Base-by-base conservation (phyloP, 208 protist genomes). In the Naegleria fowleri region DNA sequence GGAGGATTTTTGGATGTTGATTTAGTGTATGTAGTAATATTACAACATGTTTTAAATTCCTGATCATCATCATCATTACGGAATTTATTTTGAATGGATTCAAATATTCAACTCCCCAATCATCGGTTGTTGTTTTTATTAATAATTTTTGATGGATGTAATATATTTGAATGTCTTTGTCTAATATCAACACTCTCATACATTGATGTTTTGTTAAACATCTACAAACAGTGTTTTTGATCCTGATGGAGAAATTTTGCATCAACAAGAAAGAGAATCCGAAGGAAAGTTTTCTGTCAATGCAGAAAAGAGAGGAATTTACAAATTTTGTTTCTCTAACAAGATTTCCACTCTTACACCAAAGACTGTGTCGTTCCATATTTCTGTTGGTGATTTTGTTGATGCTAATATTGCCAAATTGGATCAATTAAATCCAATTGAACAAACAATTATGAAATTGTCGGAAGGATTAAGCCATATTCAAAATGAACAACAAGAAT, bases 301-400 rank as follows among this genome's bases (percentile, higher is more conserved):
- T 92, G 91, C 96, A 40, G 91, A 93, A 39, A 79, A 90, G 6
- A 87, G 93, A 5, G 96, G 96, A 36, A 85, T 90, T 48, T 94
- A 97, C 93, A 84, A 90, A 48, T 96, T 98, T 87, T 98, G 96
- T 94, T 97, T 98, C 90, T 95, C 93, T 25, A 98, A 98, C 92
- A 93, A 91, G 84, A 98, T 98, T 95, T 96, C 95, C 90, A 96
- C 94, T 9, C 15, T 97, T 0, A 96, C 95, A 2, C 79, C 55
- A 33, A 98, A 98, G 92, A 93, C 96, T 33, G 96, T 98, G 16
- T 91, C 94, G 19, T 96, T 98, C 90, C 94, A 93, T 3, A 94
- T 97, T 16, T 41, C 92, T 7, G 92, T 96, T 41, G 94, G 93
- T 41, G 92, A 94, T 51, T 48, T 38, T 40, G 41, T 58, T 40